Evolutionary conservation across 2,329 filamentous ascomycete species (phyloP).

Genomic region (Colletotrichum chrysophilum): DNA sequence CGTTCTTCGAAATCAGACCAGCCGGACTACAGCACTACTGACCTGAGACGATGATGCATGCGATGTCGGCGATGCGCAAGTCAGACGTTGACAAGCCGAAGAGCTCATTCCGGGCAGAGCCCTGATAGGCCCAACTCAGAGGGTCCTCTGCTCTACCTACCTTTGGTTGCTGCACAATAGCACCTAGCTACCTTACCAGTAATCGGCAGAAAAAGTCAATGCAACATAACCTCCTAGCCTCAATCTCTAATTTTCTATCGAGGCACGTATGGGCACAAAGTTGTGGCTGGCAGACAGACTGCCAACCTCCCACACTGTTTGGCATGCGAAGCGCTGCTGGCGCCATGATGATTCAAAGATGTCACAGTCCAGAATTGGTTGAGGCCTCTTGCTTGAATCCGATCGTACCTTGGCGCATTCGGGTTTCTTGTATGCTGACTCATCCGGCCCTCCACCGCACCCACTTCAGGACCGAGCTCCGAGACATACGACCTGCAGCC

Average conservation of each 20-base stretch:
- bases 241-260: background rate
- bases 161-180: background rate
- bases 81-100: background rate
- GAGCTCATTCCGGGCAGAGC: background rate
- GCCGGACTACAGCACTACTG: background rate
- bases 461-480: background rate
- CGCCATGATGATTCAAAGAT: background rate
- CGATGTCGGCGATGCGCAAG: conserved; percentile 12
- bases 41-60: background rate
- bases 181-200: background rate
- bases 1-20: background rate
- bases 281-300: background rate
- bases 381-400: background rate
- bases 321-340: background rate
- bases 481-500: background rate
- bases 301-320: background rate
- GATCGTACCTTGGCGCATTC: background rate
- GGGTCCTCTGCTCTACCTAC: background rate
- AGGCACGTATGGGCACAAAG: background rate
- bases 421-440: background rate
- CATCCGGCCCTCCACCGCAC: background rate
- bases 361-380: background rate
- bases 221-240: background rate
- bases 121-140: background rate
- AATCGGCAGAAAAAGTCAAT: background rate